Conservation (phyloP, 768 basidiomycete species). For the Udeniomyces megalosporus region DNA sequence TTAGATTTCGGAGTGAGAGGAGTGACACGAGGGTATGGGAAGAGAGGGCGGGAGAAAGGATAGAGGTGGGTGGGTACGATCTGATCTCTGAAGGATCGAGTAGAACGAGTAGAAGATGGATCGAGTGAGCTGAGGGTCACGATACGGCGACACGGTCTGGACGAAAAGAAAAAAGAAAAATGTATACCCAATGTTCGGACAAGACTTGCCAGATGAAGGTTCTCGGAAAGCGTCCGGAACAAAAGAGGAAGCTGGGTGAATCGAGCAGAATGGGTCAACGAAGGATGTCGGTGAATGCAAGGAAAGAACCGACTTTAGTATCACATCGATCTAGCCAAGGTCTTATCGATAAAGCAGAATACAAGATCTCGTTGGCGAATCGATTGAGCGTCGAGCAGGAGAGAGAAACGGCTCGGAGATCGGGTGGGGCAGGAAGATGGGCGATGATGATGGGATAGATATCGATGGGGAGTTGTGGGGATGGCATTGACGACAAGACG, state of each 20-base stretch:
- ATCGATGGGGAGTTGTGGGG: not conserved
- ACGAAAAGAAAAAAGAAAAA: too few species aligned
- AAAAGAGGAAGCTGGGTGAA: not conserved
- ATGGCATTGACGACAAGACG: too few species aligned
- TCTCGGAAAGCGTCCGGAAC: not conserved
- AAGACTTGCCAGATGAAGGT: not conserved
- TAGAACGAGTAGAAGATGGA: not conserved
- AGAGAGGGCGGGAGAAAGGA: not conserved
- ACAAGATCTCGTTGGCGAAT: conserved; percentile 3
- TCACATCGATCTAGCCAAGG: conserved; percentile 1
- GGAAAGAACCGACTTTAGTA: not conserved
- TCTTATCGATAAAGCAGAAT: conserved; percentile 1
- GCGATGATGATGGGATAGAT: not conserved
- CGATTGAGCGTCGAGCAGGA: not conserved
- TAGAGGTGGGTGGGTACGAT: conserved; percentile 1
- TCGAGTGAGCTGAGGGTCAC: not conserved
- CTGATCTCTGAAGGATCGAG: not conserved
- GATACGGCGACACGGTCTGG: not conserved
- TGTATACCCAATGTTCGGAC: not conserved
- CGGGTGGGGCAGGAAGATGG: not conserved
- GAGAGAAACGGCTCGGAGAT: not conserved
- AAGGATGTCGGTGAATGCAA: too few species aligned
- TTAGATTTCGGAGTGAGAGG: conserved; percentile 3
- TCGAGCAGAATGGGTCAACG: not conserved
- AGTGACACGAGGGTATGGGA: conserved; percentile 3